Evolutionary conservation across 2,329 filamentous ascomycete genomes (phyloP), one percentile per base, ranked within the genome.

Genomic region (Aureobasidium subglaciale): DNA sequence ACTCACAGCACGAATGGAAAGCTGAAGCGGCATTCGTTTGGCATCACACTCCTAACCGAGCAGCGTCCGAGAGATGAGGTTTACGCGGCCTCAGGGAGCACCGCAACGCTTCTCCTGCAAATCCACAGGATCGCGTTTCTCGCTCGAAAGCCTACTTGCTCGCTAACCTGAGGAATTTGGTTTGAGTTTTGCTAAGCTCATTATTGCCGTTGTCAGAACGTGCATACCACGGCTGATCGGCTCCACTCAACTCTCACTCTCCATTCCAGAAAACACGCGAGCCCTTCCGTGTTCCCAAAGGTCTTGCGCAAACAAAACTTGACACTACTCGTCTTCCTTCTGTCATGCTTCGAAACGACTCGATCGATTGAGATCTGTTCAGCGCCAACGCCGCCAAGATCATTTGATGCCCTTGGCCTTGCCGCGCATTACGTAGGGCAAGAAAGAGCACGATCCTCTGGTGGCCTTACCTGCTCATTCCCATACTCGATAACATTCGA

Each of bases 211-310:
- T 32, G 27, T 32, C 27, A 5, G 27, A 45, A 45, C 42, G 42
- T 32, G 42, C 27, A 45, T 45, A 45, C 42, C 42, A 45, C 42
- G 42, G 42, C 42, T 32, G 27, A 22, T 30, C 42, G 42, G 42
- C 16, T 45, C 32, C 42, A 45, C 42, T 20, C 16, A 32, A 45
- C n/a, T 22, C 18, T 25, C n/a, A 29, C 24, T 16, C 24, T 29
- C 13, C 42, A 45, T 45, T 45, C 27, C 42, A 22, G 27, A 22
- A 20, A 4, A 15, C 13, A 5, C 22, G 40, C n/a, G n/a, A n/a
- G n/a, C n/a, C n/a, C n/a, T n/a, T n/a, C n/a, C n/a, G n/a, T n/a
- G n/a, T n/a, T n/a, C n/a, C n/a, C n/a, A n/a, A n/a, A n/a, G 38
- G 22, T 27, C 3, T 15, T 32, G 16, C 27, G 42, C n/a, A n/a